Base-by-base conservation (phyloP, 1,284 basidiomycete genomes). In the Cryptococcus sp. region DNA sequence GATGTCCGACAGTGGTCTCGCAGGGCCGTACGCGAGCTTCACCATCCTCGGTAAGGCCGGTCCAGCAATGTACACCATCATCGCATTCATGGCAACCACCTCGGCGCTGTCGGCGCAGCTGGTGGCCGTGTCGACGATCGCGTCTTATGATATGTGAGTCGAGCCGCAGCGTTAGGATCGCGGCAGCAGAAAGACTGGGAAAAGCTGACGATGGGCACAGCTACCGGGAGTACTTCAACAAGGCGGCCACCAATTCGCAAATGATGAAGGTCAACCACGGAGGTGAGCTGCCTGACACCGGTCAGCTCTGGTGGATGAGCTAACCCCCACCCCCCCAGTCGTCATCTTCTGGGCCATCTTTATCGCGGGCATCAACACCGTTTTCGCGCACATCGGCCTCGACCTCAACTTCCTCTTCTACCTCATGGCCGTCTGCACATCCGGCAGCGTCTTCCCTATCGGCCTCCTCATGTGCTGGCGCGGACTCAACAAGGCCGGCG, bases 91-190 rank as follows among this genome's bases (percentile, higher is more conserved):
- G 44, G 79, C 78, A 13, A 89, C 95, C 59, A 95, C 91, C 0
- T 89, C 87, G 18, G 89, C 91, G 0, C 87, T 87, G 15, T 87
- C 87, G 20, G 92, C 93, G 3, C 92, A 97, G 76, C 82, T 93
- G 47, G 92, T 95, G 64, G 92, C 92, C 0, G 87, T 89, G 1
- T 88, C 71, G 11, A 85, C 84, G 0, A 71, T 92, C 53, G 69
- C 91, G 65, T 91, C 90, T 0, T 91, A 90, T 66, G 90, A 92
- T 74, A 81, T 88, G 44, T 84, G 83, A 75, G 67, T 63, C 9
- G 18, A 9, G 11, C 4, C n/a, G 28, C 28, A 33, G 28, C 28
- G n/a, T n/a, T n/a, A n/a, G n/a, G n/a, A n/a, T n/a, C n/a, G n/a
- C n/a, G n/a, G n/a, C n/a, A n/a, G n/a, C n/a, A n/a, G n/a, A n/a